These are phyloP conservation scores for Globisporangium viniferum DNA, from an alignment of 352 stramenopile genomes.

Conservation along the genomic window DNA sequence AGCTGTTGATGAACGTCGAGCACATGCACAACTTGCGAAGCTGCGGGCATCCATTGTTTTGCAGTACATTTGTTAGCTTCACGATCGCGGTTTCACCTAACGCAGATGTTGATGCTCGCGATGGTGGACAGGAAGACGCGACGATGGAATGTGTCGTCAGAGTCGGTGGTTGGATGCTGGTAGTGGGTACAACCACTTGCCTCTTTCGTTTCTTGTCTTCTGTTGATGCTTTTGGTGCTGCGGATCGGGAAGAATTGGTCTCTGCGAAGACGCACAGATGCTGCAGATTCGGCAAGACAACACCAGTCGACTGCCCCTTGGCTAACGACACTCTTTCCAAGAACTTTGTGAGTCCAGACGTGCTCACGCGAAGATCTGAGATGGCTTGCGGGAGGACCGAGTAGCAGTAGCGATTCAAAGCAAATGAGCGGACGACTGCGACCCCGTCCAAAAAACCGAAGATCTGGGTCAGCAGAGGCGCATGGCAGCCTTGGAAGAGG, in stretches of 20 bases:
- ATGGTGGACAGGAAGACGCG: background rate
- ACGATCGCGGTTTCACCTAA: slow-evolving; percentile 19
- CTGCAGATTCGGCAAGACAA: slow-evolving; percentile 19
- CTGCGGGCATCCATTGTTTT: background rate
- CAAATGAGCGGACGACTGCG: slow-evolving; percentile 14
- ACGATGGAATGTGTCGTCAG: slow-evolving; percentile 1
- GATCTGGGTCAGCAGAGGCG: slow-evolving; percentile 14
- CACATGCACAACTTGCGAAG: slow-evolving; percentile 20
- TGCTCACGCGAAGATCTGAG: slow-evolving; percentile 18
- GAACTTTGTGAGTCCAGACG: slow-evolving; percentile 5
- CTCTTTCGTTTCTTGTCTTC: slow-evolving; percentile 10
- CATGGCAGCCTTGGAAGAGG: slow-evolving; percentile 16
- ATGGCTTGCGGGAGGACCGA: slow-evolving; percentile 18
- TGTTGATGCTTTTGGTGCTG: background rate
- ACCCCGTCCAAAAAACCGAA: slow-evolving; percentile 23
- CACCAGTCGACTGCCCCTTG: background rate
- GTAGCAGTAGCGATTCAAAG: slow-evolving; percentile 19
- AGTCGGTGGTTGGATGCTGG: background rate
- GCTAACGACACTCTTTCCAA: slow-evolving; percentile 2
- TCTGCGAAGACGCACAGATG: slow-evolving; percentile 13
- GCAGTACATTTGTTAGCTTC: slow-evolving; percentile 13
- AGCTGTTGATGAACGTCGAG: slow-evolving; percentile 24
- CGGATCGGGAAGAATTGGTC: background rate
- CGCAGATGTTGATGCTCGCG: background rate
- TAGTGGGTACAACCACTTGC: background rate